Evolutionary conservation across 2,329 filamentous ascomycete genomes (phyloP).

Genomic region (Ceratocystis smalleyi): DNA sequence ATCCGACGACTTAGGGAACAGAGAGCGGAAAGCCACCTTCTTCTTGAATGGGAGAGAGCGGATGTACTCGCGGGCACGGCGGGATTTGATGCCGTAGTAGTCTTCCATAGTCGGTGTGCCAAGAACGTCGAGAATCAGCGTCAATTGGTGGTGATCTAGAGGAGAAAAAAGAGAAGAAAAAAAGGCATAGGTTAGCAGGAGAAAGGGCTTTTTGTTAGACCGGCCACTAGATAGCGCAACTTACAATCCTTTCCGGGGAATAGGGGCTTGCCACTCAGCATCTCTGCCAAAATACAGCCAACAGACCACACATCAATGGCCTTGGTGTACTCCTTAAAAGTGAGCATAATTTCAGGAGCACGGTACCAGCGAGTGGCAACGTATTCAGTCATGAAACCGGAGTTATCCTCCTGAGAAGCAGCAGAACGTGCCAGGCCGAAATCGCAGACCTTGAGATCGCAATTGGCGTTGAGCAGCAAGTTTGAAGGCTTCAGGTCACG

Average conservation of each 20-base stretch:
- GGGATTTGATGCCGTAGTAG: constrained; percentile 99
- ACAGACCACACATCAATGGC: constrained; percentile 99
- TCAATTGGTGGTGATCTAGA: constrained; percentile 89
- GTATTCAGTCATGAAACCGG: constrained; percentile 99
- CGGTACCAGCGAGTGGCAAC: constrained; percentile 98
- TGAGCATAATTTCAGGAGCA: constrained; percentile 98
- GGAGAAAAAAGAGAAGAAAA: background rate
- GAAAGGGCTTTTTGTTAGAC: too few species aligned
- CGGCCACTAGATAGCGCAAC: constrained; percentile 24
- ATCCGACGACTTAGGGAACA: constrained; percentile 99
- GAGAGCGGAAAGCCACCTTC: constrained; percentile 92
- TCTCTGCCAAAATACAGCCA: constrained; percentile 93
- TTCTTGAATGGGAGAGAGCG: constrained; percentile 97
- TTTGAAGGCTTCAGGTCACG: constrained; percentile 97
- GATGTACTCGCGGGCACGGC: constrained; percentile 93
- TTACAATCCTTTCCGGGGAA: constrained; percentile 97
- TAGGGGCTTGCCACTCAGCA: constrained; percentile 94
- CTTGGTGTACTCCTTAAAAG: constrained; percentile 99
- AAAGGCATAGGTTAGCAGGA: background rate
- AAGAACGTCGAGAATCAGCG: constrained; percentile 88
- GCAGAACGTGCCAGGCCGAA: constrained; percentile 92
- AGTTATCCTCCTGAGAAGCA: constrained; percentile 95
- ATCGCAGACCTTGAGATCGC: constrained; percentile 96
- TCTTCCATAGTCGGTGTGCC: constrained; percentile 99
- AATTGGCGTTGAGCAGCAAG: constrained; percentile 91